Conservation (phyloP, 2,329 filamentous ascomycete genomes). For the Colletotrichum sp. region DNA sequence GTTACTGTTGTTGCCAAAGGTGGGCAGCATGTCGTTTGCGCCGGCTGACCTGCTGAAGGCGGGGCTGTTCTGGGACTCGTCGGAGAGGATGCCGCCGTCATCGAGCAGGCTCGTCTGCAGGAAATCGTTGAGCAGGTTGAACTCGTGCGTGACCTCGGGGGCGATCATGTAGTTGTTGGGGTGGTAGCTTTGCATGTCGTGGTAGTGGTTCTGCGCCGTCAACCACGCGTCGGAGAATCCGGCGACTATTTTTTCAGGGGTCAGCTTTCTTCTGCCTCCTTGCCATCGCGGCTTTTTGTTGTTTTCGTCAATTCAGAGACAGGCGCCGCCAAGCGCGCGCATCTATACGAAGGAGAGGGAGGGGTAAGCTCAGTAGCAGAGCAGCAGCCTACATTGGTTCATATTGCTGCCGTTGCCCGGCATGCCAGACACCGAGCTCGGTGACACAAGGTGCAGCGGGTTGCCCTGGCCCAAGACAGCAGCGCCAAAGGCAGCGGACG, state of each 20-base stretch:
- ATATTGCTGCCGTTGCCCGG: constrained; percentile 59
- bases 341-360: background rate
- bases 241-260: constrained; percentile 58
- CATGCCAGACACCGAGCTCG: constrained; percentile 70
- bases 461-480: constrained; percentile 52
- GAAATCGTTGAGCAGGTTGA: constrained; percentile 96
- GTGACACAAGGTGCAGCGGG: constrained; percentile 74
- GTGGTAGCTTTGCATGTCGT: constrained; percentile 94
- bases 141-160: constrained; percentile 94
- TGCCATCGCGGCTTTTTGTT: background rate
- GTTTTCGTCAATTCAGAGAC: background rate
- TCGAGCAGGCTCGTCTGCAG: constrained; percentile 90
- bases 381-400: constrained; percentile 73
- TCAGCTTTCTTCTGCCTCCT: background rate
- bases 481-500: constrained; percentile 19
- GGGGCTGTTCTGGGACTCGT: constrained; percentile 64
- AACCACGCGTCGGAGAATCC: constrained; percentile 86
- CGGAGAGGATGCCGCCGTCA: constrained; percentile 74
- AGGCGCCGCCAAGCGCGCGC: constrained; percentile 2
- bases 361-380: constrained; percentile 23
- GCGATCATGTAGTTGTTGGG: constrained; percentile 87
- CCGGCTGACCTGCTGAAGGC: constrained; percentile 43
- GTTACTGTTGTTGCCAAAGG: constrained; percentile 48
- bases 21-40: constrained; percentile 53
- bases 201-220: constrained; percentile 79